Percentiles rank a stretch among this genome's conserved stretches.
phyloP scores from a whole-genome alignment of 345 rosid species.

The Ceriops zippeliana region DNA sequence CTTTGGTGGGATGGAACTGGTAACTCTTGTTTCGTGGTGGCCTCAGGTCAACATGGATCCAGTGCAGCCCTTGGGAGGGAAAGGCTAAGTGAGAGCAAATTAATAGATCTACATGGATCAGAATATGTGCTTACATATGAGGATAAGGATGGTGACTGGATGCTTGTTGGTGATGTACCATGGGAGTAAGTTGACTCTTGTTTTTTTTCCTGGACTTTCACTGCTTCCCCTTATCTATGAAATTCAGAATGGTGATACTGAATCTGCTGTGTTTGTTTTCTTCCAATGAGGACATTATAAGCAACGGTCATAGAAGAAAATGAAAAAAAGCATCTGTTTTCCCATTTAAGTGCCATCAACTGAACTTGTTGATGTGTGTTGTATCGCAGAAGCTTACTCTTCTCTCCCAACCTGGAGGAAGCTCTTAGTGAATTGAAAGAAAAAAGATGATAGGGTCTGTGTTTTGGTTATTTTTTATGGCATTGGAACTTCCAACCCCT shows the following conservation, averaged over 20 bases:
- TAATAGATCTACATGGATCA: slow-evolving; percentile 81
- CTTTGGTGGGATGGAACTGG: not conserved
- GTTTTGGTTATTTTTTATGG: too few relatives aligned
- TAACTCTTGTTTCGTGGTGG: slow-evolving; percentile 19
- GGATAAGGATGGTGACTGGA: slow-evolving; percentile 93
- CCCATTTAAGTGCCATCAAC: too few relatives aligned
- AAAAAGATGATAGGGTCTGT: too few relatives aligned
- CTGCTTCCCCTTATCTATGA: not conserved
- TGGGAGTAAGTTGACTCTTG: slow-evolving; percentile 70
- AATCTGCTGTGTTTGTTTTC: not conserved
- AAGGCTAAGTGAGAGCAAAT: slow-evolving; percentile 60
- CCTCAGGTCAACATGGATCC: slow-evolving; percentile 73
- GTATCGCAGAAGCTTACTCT: too few relatives aligned
- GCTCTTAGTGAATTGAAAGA: too few relatives aligned
- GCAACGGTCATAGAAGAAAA: not conserved
- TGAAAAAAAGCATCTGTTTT: not conserved
- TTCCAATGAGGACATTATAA: not conserved
- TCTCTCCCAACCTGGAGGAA: too few relatives aligned
- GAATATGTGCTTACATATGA: slow-evolving; percentile 85
- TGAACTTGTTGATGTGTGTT: too few relatives aligned
- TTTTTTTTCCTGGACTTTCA: slow-evolving; percentile 1
- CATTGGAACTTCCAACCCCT: too few relatives aligned
- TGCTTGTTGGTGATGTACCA: slow-evolving; percentile 97
- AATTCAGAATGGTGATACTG: not conserved
- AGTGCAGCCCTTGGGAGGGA: slow-evolving; percentile 60